Base-by-base conservation (phyloP, 106 monocot genomes). In the Acanthochlamys bracteata region DNA sequence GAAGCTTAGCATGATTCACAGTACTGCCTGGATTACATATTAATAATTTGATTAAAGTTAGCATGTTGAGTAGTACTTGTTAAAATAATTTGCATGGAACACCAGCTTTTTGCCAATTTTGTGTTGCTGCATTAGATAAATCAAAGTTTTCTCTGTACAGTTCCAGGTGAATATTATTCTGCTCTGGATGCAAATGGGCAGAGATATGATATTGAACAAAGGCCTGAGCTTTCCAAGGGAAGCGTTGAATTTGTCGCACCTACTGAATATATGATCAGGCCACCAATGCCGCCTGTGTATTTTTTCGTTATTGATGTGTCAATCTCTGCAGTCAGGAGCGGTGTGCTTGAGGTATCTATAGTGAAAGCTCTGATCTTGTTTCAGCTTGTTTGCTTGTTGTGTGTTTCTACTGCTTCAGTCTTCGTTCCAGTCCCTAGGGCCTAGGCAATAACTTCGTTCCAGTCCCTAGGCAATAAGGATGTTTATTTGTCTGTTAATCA, bases 261-360 rank as follows among this genome's bases (percentile, higher is more conserved):
- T 69, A 84, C 98, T 56, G 98, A 98, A 68, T 98, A 98, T 62
- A 98, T 98, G 98, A 85, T 98, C 68, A 87, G 98, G 56, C 91
- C 91, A 42, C 91, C 98, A 57, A 98, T 98, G 98, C 98, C 98
- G 15, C 98, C 98, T 55, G 46, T 77, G 26, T 98, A 89, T 59
- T 98, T 98, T 81, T 98, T 98, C 56, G 69, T 98, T 59, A 92
- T 98, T 53, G 98, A 98, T 64, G 98, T 98, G 45, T 98, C 98
- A 62, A 66, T 76, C 39, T 69, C 83, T 57, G 78, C 98, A 49
- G 88, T 83, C 68, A 70, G 51, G 39, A 74, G 60, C 66, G 98
- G 98, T 67, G 64, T 89, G 69, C 85, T 98, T 66, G 91, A 98
- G 91, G 96, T 98, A 95, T 39, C 15, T 33, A 33, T 33, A 33